Percentiles rank a stretch among this genome's conserved stretches.
Evolutionary conservation across 2,329 filamentous ascomycete species (phyloP).

Genomic region (Ampelomyces quisqualis): DNA sequence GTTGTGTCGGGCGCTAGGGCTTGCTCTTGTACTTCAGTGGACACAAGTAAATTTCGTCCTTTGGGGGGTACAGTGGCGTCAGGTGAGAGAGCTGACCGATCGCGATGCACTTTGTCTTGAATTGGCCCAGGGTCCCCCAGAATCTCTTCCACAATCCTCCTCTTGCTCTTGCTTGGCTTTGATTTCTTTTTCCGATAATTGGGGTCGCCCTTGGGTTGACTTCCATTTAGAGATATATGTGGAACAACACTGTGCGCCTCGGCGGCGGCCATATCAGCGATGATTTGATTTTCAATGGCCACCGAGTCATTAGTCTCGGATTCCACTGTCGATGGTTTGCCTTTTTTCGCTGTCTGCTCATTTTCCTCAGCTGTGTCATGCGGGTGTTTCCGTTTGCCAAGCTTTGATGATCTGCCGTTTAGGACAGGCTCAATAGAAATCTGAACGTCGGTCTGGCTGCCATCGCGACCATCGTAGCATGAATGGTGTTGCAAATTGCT

Average conservation of each 20-base stretch:
- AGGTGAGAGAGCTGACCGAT: slow-evolving; percentile 26
- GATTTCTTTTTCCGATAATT: slow-evolving; percentile 42
- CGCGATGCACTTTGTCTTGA: slow-evolving; percentile 9
- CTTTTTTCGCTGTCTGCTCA: slow-evolving; percentile 30
- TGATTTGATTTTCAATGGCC: slow-evolving; percentile 2
- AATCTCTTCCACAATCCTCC: slow-evolving; percentile 10
- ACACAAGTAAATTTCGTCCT: slow-evolving; percentile 31
- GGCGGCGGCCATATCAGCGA: slow-evolving; percentile 11
- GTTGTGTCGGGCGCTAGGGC: slow-evolving; percentile 14
- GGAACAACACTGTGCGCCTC: slow-evolving; percentile 7
- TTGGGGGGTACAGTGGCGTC: slow-evolving; percentile 9
- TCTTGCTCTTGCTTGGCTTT: slow-evolving; percentile 20
- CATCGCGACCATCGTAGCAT: slow-evolving; percentile 7
- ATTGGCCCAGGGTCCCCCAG: slow-evolving; percentile 6
- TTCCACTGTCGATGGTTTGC: slow-evolving; percentile 15
- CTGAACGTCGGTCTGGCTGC: slow-evolving; percentile 9
- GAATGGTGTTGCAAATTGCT: slow-evolving; percentile 10
- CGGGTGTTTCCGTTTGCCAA: slow-evolving; percentile 43
- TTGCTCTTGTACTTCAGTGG: slow-evolving; percentile 29
- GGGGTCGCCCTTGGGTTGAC: slow-evolving; percentile 33
- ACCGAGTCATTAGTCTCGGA: slow-evolving; percentile 3
- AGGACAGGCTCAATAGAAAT: slow-evolving; percentile 20
- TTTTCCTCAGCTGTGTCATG: slow-evolving; percentile 28
- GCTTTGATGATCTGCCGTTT: slow-evolving; percentile 30
- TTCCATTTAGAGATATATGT: slow-evolving; percentile 10